phyloP scores from a whole-genome alignment of 2,329 filamentous ascomycete species.

The Aspergillus sp. region DNA sequence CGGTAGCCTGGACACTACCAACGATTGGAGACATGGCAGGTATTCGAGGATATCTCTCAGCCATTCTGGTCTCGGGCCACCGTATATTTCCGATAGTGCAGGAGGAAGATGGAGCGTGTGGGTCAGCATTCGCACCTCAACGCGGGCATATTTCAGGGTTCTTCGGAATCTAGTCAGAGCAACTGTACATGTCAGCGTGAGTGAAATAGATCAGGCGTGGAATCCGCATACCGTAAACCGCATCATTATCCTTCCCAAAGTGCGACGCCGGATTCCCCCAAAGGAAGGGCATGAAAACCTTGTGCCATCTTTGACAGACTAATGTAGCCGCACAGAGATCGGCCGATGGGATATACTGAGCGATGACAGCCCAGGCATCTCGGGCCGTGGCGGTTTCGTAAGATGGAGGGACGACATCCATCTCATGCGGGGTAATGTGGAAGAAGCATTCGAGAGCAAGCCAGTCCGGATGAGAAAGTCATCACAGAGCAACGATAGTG shows the following conservation, averaged over 20 bases:
- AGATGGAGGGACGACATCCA: constrained; percentile 55
- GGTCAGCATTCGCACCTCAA: constrained; percentile 48
- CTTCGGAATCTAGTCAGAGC: constrained; percentile 55
- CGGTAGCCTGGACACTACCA: constrained; percentile 53
- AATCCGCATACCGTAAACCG: constrained; percentile 45
- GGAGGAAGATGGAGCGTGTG: constrained; percentile 57
- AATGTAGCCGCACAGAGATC: constrained; percentile 51
- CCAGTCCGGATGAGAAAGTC: not conserved
- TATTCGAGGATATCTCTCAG: constrained; percentile 52
- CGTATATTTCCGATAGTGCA: constrained; percentile 55
- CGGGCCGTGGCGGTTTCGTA: constrained; percentile 51
- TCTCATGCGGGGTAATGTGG: constrained; percentile 16
- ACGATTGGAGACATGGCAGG: constrained; percentile 52
- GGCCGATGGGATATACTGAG: constrained; percentile 49
- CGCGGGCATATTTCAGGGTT: constrained; percentile 48
- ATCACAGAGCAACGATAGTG: not conserved
- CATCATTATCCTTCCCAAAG: constrained; percentile 55
- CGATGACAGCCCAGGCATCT: constrained; percentile 51
- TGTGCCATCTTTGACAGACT: constrained; percentile 53
- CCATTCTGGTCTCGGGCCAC: constrained; percentile 53
- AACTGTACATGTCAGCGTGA: constrained; percentile 29
- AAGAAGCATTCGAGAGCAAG: not conserved
- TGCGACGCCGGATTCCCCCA: constrained; percentile 59
- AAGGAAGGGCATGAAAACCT: constrained; percentile 52
- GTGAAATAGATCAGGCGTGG: not conserved